Evolutionary conservation across 768 basidiomycete genomes (phyloP), one percentile per base, ranked within the genome.

Genomic region (Terana coerulea): DNA sequence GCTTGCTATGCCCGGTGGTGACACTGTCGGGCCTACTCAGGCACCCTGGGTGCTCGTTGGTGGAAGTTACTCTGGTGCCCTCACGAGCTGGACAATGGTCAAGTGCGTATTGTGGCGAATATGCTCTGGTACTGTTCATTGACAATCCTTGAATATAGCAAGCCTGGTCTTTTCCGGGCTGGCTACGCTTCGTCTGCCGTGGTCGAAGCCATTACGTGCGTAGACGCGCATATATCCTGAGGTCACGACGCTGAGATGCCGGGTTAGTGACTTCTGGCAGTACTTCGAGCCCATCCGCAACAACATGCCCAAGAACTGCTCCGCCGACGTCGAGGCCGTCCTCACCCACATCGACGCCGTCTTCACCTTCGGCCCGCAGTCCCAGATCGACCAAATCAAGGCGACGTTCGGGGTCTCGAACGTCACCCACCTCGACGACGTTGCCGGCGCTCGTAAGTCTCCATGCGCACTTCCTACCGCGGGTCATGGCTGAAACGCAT

Each of bases 251-350:
- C 26, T 37, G 25, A 34, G 12, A 21, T 15, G 15, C 28, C 30
- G 30, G 35, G 21, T n/a, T 40, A 59, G 61, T 8, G 69, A 83
- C 61, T 83, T 78, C 59, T 85, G 82, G 82, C 68, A 69, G 54
- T 88, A 86, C 59, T 86, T 82, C 62, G 84, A 85, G 45, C 84
- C 84, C 9, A 75, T 84, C 53, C 78, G 78, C 8, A 68, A 76
- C 56, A 65, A 79, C 55, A 86, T 86, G 82, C 80, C 84, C 0
- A 35, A 59, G 53, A 88, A 88, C 61, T 88, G 86, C 67, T 85
- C 84, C 8, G 76, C 83, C 0, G 86, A 88, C 57, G 73, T 86
- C 22, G 67, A 84, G 62, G 74, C 74, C 6, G 83, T 81, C 8
- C 73, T 87, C 45, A 56, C 72, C 2, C 73, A 84, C 55, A 66